Evolutionary conservation across 257 asterid genomes (phyloP).

Genomic region (Nicotiana noctiflora): DNA sequence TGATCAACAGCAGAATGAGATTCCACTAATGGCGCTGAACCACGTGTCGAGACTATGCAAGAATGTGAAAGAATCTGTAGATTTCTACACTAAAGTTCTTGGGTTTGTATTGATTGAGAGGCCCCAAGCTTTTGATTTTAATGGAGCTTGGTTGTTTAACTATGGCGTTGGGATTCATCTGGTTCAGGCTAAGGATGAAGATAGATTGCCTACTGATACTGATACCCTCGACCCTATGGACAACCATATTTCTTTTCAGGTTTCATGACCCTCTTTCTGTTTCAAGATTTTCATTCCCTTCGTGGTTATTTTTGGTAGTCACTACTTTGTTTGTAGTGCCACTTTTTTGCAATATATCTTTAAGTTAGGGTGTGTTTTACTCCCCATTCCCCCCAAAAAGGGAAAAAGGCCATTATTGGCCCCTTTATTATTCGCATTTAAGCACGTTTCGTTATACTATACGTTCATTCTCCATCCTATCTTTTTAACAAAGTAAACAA

Average conservation of each 20-base stretch:
- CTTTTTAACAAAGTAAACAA: too few relatives aligned
- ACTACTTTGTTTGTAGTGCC: background rate
- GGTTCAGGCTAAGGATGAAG: conserved; percentile 43
- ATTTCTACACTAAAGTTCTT: conserved; percentile 51
- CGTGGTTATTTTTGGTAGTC: background rate
- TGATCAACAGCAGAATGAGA: background rate
- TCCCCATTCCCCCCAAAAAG: too few relatives aligned
- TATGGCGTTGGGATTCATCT: conserved; percentile 75
- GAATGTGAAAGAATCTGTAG: conserved; percentile 40
- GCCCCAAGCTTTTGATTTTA: conserved; percentile 57
- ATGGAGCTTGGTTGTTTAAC: conserved; percentile 85
- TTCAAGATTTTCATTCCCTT: background rate
- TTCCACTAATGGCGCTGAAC: conserved; percentile 61
- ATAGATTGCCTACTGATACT: conserved; percentile 26
- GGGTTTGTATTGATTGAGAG: conserved; percentile 54
- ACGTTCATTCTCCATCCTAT: too few relatives aligned
- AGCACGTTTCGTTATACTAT: too few relatives aligned
- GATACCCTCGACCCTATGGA: conserved; percentile 61
- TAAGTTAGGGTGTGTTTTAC: too few relatives aligned
- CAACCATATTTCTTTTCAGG: conserved; percentile 71
- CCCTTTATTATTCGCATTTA: too few relatives aligned
- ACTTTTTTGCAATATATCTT: too few relatives aligned
- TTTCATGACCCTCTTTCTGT: background rate
- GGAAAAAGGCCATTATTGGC: too few relatives aligned
- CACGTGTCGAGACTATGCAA: conserved; percentile 66